Base-by-base conservation (phyloP, 163 green algal genomes). In the Coccomyxa subellipsoidea region DNA sequence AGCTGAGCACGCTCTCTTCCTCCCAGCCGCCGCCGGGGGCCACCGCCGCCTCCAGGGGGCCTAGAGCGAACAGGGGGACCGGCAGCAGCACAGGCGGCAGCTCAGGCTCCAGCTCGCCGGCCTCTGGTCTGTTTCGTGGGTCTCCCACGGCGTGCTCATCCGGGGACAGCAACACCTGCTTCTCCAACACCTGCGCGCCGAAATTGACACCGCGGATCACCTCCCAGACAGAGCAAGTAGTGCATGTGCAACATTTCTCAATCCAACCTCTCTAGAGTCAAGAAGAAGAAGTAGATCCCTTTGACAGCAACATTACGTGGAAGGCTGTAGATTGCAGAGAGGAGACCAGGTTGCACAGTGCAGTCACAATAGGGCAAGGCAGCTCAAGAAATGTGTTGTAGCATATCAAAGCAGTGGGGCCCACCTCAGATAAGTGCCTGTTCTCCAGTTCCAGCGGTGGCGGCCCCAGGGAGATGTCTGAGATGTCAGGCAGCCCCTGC, bases 1-100 rank as follows among this genome's bases (percentile, higher is more conserved):
- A 73, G 66, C 66, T 73, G 66, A 73, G 66, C 29, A 73, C 66
- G 66, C 66, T 73, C 18, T 73, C 66, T 23, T 73, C 66, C 29
- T 73, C 66, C 29, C 66, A 32, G 29, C 27, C 66, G 6, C 47
- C 47, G 23, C 47, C 47, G 47, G 23, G 47, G 23, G 23, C 47
- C 47, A 18, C 47, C 47, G 4, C 21, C 23, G 47, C 15, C 47
- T 59, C 47, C 15, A 8, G 47, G 23, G 47, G 47, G 7, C 27
- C 27, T 8, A 73, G 27, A 18, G 66, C 66, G 32, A 73, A 73
- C 29, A 34, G 27, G 18, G 66, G 66, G 29, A 73, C 29, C 27
- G 66, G 29, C 5, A 73, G 66, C n/a, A 34, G n/a, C 6, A 73
- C 1, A 1, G 66, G 66, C 27, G 66, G 66, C 66, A 18, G 21